Evolutionary conservation across 345 rosid genomes (phyloP).

Genomic region (Hibiscus trionum): DNA sequence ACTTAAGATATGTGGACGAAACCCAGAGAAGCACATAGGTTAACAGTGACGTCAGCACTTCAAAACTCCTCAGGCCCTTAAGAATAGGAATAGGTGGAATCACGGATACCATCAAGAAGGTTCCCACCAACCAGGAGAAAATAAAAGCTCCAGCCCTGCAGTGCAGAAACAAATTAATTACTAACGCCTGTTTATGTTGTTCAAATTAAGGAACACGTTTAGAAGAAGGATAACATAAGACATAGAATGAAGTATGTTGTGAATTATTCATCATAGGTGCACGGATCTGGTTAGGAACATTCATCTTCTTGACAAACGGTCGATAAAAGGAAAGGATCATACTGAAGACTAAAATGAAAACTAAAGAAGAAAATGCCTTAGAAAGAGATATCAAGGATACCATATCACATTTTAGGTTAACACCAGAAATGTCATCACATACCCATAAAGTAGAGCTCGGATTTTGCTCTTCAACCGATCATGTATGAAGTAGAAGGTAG

Average conservation of each 20-base stretch:
- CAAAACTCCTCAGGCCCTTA: slow-evolving; percentile 77
- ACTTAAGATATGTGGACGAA: slow-evolving; percentile 2
- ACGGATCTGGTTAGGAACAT: not conserved
- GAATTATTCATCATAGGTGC: not conserved
- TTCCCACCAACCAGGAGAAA: slow-evolving; percentile 82
- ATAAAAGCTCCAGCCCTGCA: slow-evolving; percentile 70
- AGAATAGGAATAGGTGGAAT: slow-evolving; percentile 73
- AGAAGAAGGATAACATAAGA: not conserved
- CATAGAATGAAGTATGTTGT: not conserved
- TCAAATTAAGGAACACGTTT: slow-evolving; percentile 1
- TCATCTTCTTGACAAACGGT: not conserved
- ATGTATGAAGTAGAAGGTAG: slow-evolving; percentile 70
- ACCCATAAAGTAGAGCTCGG: slow-evolving; percentile 77
- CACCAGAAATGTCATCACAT: slow-evolving; percentile 14
- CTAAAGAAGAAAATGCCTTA: not conserved
- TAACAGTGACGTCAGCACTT: slow-evolving; percentile 64
- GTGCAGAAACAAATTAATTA: slow-evolving; percentile 15
- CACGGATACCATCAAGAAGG: slow-evolving; percentile 91
- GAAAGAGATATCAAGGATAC: not conserved
- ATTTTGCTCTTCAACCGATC: slow-evolving; percentile 67
- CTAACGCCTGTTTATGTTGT: not conserved
- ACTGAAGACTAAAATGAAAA: not conserved
- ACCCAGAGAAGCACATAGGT: not conserved
- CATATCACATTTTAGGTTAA: not conserved
- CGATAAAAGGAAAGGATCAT: not conserved